Evolutionary conservation across 169 alveolate genomes (phyloP), one percentile per base, ranked within the genome.

Genomic region (Blepharisma undulans): DNA sequence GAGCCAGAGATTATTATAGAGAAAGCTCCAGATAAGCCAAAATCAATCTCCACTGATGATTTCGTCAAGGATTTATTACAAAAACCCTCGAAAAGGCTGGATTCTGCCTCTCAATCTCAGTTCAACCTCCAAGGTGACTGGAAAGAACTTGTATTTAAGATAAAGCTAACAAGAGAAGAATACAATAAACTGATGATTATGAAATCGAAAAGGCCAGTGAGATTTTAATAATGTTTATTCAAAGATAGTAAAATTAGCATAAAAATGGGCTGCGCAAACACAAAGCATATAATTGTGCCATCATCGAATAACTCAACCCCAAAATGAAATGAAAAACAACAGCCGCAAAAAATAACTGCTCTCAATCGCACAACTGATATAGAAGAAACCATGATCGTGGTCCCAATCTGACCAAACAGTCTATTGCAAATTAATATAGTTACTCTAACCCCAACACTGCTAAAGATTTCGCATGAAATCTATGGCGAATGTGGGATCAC

Each of bases 131-230:
- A 74, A 74, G 30, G 36, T 10, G 89, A 82, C 33, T 82, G 89
- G 89, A 82, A 82, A 82, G 89, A 82, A 36, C 34, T 82, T 21
- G 89, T 82, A 12, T 82, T 82, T 30, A 82, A 82, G 22, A 82
- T 82, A 25, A 82, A 82, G 34, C 48, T 82, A 30, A 82, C 89
- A 14, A 34, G 36, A 8, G 78, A 82, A 60, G 89, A 82, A 60
- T 82, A 82, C 76, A 30, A 33, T 19, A 82, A 59, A 59, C 89
- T 82, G 22, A 25, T 82, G 36, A 34, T 19, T 6, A 22, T 82
- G 30, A 82, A 82, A 82, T 21, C 89, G 7, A 82, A 82, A 59
- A 82, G 86, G 18, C 25, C 66, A 48, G 29, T 78, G 29, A 32
- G 34, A 78, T 78, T 78, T 32, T 78, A 29, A 27, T 27, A 32